Conservation (phyloP, 2,329 filamentous ascomycete species). For the Plectosphaerella sp. region DNA sequence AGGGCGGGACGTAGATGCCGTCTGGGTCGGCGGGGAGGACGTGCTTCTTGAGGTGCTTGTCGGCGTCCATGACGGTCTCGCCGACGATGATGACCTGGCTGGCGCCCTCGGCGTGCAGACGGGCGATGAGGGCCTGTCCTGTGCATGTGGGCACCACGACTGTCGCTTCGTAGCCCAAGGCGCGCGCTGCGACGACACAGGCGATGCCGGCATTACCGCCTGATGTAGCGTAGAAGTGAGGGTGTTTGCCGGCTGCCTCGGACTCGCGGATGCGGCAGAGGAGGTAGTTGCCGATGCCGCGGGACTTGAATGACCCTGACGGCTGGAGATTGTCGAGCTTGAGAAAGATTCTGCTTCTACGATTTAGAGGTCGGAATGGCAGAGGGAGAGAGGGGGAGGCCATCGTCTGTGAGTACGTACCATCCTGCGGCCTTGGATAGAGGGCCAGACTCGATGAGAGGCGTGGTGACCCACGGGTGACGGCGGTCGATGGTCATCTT, state of each 20-base stretch:
- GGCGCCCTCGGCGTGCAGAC: slow-evolving; percentile 60
- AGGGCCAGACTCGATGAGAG: neutral
- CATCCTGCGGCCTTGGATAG: neutral
- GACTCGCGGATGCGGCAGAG: slow-evolving; percentile 31
- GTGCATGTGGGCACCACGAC: slow-evolving; percentile 68
- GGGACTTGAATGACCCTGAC: slow-evolving; percentile 79
- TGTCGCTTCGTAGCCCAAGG: slow-evolving; percentile 58
- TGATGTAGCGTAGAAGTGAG: slow-evolving; percentile 68
- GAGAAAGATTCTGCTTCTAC: slow-evolving; percentile 60
- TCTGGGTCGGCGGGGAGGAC: slow-evolving; percentile 37
- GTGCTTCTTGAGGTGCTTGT: slow-evolving; percentile 52
- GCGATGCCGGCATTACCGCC: slow-evolving; percentile 80
- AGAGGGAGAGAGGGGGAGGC: too few species aligned
- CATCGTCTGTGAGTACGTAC: neutral
- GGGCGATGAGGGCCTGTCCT: slow-evolving; percentile 61
- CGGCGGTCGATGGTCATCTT: neutral
- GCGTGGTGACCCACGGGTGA: neutral
- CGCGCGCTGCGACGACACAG: slow-evolving; percentile 65
- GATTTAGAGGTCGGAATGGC: neutral
- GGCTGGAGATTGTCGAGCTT: slow-evolving; percentile 82
- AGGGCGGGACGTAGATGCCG: slow-evolving; percentile 61
- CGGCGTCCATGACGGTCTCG: slow-evolving; percentile 64
- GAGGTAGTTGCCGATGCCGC: slow-evolving; percentile 69
- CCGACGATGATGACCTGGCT: slow-evolving; percentile 61
- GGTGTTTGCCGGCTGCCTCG: slow-evolving; percentile 3